phyloP scores from a whole-genome alignment of 176 grass and related monocot species.

The Rhynchospora pubera region DNA sequence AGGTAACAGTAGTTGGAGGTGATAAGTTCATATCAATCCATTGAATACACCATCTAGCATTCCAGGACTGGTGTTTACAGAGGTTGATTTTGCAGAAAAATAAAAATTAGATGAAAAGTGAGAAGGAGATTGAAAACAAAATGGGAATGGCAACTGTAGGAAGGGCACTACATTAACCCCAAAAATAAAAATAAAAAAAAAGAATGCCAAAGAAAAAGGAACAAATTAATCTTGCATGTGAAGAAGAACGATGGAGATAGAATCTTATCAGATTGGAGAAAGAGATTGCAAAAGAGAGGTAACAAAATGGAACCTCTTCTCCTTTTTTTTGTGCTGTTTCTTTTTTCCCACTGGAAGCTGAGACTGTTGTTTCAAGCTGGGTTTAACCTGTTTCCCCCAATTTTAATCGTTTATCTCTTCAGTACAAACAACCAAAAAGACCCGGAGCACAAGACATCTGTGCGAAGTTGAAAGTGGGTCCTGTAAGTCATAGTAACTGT shows the following conservation, averaged over 20 bases:
- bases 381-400: neutral
- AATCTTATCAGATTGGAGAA: neutral
- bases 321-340: neutral
- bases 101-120: neutral
- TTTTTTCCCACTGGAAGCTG: neutral
- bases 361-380: neutral
- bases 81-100: neutral
- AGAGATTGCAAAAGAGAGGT: neutral
- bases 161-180: neutral
- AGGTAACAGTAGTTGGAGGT: neutral
- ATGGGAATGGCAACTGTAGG: neutral
- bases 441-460: neutral
- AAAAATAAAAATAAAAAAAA: neutral
- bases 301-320: slow-evolving; percentile 1
- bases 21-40: neutral
- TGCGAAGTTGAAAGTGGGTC: neutral
- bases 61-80: neutral
- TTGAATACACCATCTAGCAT: neutral
- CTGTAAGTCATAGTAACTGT: neutral
- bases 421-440: neutral
- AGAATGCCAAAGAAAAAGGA: neutral
- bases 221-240: neutral
- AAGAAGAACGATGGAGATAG: neutral
- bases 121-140: neutral
- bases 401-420: slow-evolving; percentile 13